Base-by-base conservation (phyloP, 192 early-diverging fungal genomes). In the Coemansia sp. region DNA sequence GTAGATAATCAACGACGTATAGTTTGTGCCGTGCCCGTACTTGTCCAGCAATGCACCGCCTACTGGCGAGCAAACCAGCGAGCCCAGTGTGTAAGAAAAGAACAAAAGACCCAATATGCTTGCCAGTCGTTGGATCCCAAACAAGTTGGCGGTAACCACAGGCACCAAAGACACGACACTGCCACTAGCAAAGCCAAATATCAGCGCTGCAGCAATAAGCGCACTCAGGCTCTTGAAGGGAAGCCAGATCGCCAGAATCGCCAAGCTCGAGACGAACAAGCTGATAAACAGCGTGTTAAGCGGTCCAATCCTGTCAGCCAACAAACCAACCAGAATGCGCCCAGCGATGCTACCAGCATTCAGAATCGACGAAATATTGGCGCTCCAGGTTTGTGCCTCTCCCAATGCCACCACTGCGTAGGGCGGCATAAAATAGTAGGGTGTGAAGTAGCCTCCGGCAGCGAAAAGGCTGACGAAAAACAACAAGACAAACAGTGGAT, bases 321-420 rank as follows among this genome's bases (percentile, higher is more conserved):
- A 12, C 11, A 73, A 9, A 0, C 78, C 78, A 1, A 64, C 72
- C 2, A 58, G 25, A 23, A 82, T 48, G 7, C 79, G 44, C 1
- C 79, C 79, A 39, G 58, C 38, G 10, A 72, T 65, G 59, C 68
- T 59, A 10, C 53, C 25, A 25, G 42, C 80, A 51, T 75, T 83
- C 6, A 83, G 14, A 34, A 83, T 74, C 36, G 76, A 68, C 4
- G 70, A 68, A 12, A 83, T 69, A 15, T 58, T 78, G 61, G 76
- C 60, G 17, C 78, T 66, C 78, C 73, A 75, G 10, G 25, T 23
- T 1, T 53, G 37, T 5, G 57, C 6, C 62, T 29, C 23, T 9
- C 32, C 29, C 0, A 79, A 14, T 15, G 60, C 61, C 0, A 69
- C 59, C 39, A 68, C 69, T 0, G 60, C 31, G 60, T 68, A 80